Percentiles rank a stretch among this genome's conserved stretches.
These are phyloP conservation scores for Polytrichum commune DNA, from an alignment of 225 moss, liverwort and hornwort genomes.

Conservation along the genomic window DNA sequence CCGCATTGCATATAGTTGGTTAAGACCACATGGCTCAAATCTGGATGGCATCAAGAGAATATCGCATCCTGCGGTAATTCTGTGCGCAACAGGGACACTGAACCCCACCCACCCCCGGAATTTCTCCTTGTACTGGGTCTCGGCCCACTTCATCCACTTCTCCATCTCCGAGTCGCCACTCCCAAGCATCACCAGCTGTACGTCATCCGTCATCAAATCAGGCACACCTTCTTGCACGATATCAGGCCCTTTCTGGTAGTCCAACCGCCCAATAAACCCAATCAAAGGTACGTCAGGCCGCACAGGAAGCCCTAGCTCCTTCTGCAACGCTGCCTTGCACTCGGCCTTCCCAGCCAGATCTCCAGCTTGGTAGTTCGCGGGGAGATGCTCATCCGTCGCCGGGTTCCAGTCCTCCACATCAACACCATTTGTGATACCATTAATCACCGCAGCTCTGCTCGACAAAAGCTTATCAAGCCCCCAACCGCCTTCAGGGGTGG, in stretches of 20 bases:
- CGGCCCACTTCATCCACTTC: conserved; percentile 91
- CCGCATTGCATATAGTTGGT: conserved; percentile 95
- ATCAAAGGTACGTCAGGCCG: conserved; percentile 79
- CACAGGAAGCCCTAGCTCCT: conserved; percentile 80
- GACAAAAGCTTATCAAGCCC: conserved; percentile 81
- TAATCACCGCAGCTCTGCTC: conserved; percentile 80
- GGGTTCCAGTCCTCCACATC: conserved; percentile 95
- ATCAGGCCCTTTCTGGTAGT: conserved; percentile 96
- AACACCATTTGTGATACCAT: conserved; percentile 96
- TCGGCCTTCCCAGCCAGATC: conserved; percentile 74
- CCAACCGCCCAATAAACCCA: conserved; percentile 88
- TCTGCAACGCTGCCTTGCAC: conserved; percentile 86
- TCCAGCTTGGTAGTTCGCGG: conserved; percentile 41
- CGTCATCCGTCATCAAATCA: conserved; percentile 74
- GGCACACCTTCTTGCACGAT: conserved; percentile 73
- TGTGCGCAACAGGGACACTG: conserved; percentile 83
- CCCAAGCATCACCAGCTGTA: conserved; percentile 96
- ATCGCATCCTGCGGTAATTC: conserved; percentile 92
- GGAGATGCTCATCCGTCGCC: conserved; percentile 51
- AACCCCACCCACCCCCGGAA: conserved; percentile 98
- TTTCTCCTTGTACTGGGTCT: conserved; percentile 58
- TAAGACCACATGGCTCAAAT: conserved; percentile 98
- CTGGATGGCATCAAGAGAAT: conserved; percentile 98
- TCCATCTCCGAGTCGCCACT: conserved; percentile 88
- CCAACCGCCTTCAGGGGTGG: conserved; percentile 89